phyloP scores from a whole-genome alignment of 768 basidiomycete genomes.

The Candolleomyces aberdarensis region DNA sequence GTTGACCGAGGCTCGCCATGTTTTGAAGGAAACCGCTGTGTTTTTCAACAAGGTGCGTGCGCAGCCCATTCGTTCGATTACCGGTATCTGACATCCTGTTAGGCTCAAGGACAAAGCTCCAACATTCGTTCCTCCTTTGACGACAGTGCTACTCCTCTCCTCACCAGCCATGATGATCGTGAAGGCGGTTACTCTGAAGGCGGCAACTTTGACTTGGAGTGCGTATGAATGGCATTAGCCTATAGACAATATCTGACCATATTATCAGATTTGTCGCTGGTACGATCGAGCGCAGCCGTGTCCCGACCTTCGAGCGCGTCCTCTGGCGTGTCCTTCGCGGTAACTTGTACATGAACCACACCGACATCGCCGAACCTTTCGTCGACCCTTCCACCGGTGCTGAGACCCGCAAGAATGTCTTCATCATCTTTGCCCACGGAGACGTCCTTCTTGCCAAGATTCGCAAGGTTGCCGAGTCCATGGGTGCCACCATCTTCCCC shows the following conservation, averaged over 20 bases:
- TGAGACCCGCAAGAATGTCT: conserved; percentile 95
- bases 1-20: conserved; percentile 90
- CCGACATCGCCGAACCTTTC: conserved; percentile 91
- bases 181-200: conserved; percentile 56
- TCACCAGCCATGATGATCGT: conserved; percentile 84
- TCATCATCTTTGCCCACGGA: conserved; percentile 99
- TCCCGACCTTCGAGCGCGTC: conserved; percentile 94
- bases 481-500: conserved; percentile 95
- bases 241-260: background rate
- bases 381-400: conserved; percentile 78
- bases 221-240: conserved; percentile 21
- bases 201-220: conserved; percentile 88
- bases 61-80: background rate
- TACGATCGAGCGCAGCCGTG: conserved; percentile 88
- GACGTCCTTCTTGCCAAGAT: conserved; percentile 92
- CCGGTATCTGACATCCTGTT: conserved; percentile 12
- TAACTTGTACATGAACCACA: conserved; percentile 98
- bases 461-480: conserved; percentile 97
- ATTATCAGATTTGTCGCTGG: conserved; percentile 85
- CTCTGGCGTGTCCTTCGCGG: conserved; percentile 97
- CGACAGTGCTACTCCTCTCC: conserved; percentile 84
- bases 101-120: conserved; percentile 62
- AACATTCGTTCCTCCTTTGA: conserved; percentile 90
- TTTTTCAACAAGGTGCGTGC: conserved; percentile 80
- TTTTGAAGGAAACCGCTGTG: conserved; percentile 90